phyloP scores from a whole-genome alignment of 1,139 yeast genomes.

The Candida sojae region DNA sequence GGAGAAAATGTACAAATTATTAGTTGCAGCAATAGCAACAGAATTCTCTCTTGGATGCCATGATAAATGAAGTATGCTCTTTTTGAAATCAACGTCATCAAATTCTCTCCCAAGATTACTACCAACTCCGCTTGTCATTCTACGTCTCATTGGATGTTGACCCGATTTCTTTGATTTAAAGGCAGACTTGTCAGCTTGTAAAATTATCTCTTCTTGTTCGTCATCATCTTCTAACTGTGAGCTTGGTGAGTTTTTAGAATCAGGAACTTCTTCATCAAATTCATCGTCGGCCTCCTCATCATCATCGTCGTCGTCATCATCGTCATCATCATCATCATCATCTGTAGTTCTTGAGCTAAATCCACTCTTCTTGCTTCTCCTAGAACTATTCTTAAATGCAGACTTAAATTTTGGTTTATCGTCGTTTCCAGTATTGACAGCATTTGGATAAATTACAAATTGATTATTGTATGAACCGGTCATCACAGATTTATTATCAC shows the following conservation, averaged over 20 bases:
- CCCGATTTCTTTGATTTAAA: slow-evolving; percentile 74
- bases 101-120: slow-evolving; percentile 51
- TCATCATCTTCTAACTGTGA: slow-evolving; percentile 43
- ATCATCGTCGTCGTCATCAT: slow-evolving; percentile 23
- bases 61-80: slow-evolving; percentile 91
- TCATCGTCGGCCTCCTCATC: slow-evolving; percentile 39
- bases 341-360: slow-evolving; percentile 28
- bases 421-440: slow-evolving; percentile 28
- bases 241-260: slow-evolving; percentile 34
- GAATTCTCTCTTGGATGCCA: slow-evolving; percentile 99
- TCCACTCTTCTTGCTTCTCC: slow-evolving; percentile 17
- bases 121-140: slow-evolving; percentile 50
- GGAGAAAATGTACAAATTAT: slow-evolving; percentile 81
- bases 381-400: slow-evolving; percentile 12
- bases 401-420: slow-evolving; percentile 13
- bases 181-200: slow-evolving; percentile 98
- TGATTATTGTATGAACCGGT: slow-evolving; percentile 97
- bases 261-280: slow-evolving; percentile 35
- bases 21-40: slow-evolving; percentile 98
- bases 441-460: slow-evolving; percentile 94
- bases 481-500: slow-evolving; percentile 91
- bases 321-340: slow-evolving; percentile 20
- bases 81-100: slow-evolving; percentile 90
- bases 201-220: slow-evolving; percentile 69
- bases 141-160: slow-evolving; percentile 38